Evolutionary conservation across 768 basidiomycete species (phyloP).

Genomic region (Leucocoprinus leucothites): DNA sequence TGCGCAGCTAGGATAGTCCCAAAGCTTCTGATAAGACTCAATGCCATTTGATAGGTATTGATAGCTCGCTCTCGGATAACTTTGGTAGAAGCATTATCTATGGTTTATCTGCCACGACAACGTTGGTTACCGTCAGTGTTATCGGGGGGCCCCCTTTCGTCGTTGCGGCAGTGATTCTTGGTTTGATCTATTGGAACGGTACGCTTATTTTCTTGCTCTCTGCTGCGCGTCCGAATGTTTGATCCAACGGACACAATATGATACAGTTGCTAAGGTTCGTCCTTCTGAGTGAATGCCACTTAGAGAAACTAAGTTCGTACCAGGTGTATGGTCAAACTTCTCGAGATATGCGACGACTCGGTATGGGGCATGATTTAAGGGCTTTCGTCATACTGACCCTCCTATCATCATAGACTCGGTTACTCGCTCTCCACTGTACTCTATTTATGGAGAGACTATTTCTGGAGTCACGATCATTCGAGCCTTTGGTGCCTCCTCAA

Average conservation of each 20-base stretch:
- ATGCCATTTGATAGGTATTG: slow-evolving; percentile 51
- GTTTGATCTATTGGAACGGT: slow-evolving; percentile 72
- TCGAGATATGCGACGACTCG: slow-evolving; percentile 78
- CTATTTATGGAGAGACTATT: slow-evolving; percentile 44
- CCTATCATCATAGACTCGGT: slow-evolving; percentile 35
- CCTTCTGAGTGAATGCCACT: neutral
- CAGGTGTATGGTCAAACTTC: slow-evolving; percentile 66
- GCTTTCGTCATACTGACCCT: neutral
- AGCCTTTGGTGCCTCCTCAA: slow-evolving; percentile 85
- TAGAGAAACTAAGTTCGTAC: neutral
- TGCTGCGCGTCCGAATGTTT: neutral
- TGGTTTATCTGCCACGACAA: slow-evolving; percentile 66
- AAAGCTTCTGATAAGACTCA: neutral
- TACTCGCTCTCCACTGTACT: slow-evolving; percentile 43
- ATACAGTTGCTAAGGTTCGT: slow-evolving; percentile 38
- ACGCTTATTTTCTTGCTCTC: slow-evolving; percentile 17
- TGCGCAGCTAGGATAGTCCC: slow-evolving; percentile 8
- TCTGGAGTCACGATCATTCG: slow-evolving; percentile 52
- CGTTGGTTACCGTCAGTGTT: slow-evolving; percentile 68
- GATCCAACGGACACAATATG: too few relatives aligned
- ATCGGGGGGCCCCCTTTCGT: slow-evolving; percentile 81
- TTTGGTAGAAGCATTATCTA: slow-evolving; percentile 79
- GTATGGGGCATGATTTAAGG: slow-evolving; percentile 30
- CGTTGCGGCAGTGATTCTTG: slow-evolving; percentile 52
- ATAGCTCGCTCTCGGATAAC: slow-evolving; percentile 80